Percentiles rank a stretch among this genome's conserved stretches.
Evolutionary conservation across 2,329 filamentous ascomycete species (phyloP).

Genomic region (Colletotrichum lupini): DNA sequence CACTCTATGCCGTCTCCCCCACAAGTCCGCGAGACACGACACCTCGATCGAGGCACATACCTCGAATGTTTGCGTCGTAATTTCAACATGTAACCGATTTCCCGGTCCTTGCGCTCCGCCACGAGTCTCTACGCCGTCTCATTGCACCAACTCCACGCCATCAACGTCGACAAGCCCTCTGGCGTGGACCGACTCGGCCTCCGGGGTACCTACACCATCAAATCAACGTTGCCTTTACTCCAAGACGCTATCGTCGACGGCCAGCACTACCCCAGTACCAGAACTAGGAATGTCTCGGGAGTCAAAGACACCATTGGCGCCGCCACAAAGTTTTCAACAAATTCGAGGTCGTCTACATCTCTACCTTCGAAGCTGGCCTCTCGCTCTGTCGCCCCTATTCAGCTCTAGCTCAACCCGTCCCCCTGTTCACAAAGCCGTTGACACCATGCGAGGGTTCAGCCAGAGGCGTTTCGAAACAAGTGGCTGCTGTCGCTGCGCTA

Average conservation of each 20-base stretch:
- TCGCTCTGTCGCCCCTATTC: slow-evolving; percentile 16
- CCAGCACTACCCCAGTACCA: background rate
- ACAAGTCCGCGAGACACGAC: background rate
- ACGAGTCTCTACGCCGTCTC: slow-evolving; percentile 20
- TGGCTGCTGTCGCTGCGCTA: background rate
- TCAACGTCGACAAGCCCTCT: background rate
- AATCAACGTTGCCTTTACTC: background rate
- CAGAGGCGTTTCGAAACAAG: background rate
- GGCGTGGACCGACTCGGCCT: background rate
- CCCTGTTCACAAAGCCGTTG: background rate
- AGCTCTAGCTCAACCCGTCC: slow-evolving; percentile 19
- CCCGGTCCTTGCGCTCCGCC: slow-evolving; percentile 6
- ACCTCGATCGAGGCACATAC: background rate
- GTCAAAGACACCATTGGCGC: background rate
- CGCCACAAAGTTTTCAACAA: slow-evolving; percentile 14
- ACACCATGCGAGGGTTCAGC: background rate
- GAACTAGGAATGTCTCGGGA: slow-evolving; percentile 23
- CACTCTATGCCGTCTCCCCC: background rate
- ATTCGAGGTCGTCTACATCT: background rate
- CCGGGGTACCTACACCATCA: background rate
- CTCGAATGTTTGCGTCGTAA: slow-evolving; percentile 7
- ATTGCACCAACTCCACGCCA: background rate
- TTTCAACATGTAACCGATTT: background rate
- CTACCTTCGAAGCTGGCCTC: background rate
- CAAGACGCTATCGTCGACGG: background rate